Percentiles rank a stretch among this genome's conserved stretches.
Conservation (phyloP, 1,139 yeast species). For the Cylindricascospora bacillispora region DNA sequence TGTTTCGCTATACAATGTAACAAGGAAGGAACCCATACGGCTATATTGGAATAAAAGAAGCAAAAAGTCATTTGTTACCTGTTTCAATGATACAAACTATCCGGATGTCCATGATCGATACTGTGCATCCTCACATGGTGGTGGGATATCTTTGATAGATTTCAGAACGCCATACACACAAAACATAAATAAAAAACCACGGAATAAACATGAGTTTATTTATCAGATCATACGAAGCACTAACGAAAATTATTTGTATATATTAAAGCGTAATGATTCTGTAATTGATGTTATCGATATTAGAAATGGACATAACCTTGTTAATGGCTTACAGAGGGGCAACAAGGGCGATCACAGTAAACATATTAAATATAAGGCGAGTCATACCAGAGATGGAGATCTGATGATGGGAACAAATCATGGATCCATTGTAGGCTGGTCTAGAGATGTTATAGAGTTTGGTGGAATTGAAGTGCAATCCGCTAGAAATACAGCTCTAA, state of each 20-base stretch:
- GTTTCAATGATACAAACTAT: no score
- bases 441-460: slow-evolving; percentile 15
- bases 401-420: slow-evolving; percentile 13
- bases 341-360: no score
- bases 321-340: slow-evolving; percentile 9
- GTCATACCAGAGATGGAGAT: no score
- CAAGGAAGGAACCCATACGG: slow-evolving; percentile 13
- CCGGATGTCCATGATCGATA: no score
- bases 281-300: slow-evolving; percentile 17
- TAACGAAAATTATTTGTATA: slow-evolving; percentile 19
- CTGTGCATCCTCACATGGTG: slow-evolving; percentile 1
- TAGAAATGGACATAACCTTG: slow-evolving; percentile 7
- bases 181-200: slow-evolving; percentile 3
- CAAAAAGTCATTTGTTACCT: background rate
- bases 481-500: no score
- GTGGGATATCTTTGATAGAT: slow-evolving; percentile 17
- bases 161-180: slow-evolving; percentile 6
- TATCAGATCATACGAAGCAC: slow-evolving; percentile 17
- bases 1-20: slow-evolving; percentile 15
- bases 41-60: slow-evolving; percentile 5
- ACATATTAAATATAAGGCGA: no score
- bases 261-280: slow-evolving; percentile 13
- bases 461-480: no score
- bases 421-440: slow-evolving; percentile 17
- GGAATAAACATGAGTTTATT: slow-evolving; percentile 11